phyloP scores from a whole-genome alignment of 2,329 filamentous ascomycete species.

The Ilyonectria mors-panacis region DNA sequence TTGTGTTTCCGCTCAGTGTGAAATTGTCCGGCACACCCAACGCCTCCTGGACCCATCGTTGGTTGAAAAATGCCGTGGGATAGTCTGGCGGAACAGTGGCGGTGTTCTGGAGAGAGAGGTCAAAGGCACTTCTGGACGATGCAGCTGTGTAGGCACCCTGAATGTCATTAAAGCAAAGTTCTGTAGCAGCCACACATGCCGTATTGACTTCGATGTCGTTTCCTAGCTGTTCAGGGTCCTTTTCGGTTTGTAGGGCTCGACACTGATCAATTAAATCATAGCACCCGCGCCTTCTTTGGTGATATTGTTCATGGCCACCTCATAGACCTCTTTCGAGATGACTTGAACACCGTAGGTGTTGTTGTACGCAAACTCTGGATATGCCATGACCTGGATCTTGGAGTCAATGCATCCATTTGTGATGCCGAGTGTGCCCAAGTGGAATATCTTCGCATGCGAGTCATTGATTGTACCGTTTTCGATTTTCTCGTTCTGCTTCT shows the following conservation, averaged over 20 bases:
- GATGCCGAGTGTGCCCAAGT: conserved; percentile 74
- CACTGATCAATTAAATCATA: conserved; percentile 66
- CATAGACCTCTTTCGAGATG: conserved; percentile 62
- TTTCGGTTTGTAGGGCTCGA: conserved; percentile 47
- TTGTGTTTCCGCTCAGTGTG: conserved; percentile 59
- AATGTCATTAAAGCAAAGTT: conserved; percentile 31
- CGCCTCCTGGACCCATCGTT: conserved; percentile 67
- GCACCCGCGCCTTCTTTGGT: conserved; percentile 59
- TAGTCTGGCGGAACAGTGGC: conserved; percentile 72
- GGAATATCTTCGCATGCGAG: conserved; percentile 61
- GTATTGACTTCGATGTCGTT: conserved; percentile 55
- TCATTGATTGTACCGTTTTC: conserved; percentile 7
- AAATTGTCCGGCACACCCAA: conserved; percentile 75
- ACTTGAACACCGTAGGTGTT: conserved; percentile 76
- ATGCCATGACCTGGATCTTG: conserved; percentile 69
- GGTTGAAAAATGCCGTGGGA: conserved; percentile 75
- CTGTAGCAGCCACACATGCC: conserved; percentile 66
- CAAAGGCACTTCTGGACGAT: conserved; percentile 59
- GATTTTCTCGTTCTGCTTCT: conserved; percentile 70
- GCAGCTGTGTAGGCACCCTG: conserved; percentile 30
- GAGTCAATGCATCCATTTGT: conserved; percentile 78
- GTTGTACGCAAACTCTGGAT: conserved; percentile 68
- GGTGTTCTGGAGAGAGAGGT: conserved; percentile 67
- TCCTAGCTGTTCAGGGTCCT: conserved; percentile 59
- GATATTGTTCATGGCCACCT: conserved; percentile 27